Evolutionary conservation across 495 filamentous ascomycete genomes (phyloP).

Genomic region (Penicillium lividum): DNA sequence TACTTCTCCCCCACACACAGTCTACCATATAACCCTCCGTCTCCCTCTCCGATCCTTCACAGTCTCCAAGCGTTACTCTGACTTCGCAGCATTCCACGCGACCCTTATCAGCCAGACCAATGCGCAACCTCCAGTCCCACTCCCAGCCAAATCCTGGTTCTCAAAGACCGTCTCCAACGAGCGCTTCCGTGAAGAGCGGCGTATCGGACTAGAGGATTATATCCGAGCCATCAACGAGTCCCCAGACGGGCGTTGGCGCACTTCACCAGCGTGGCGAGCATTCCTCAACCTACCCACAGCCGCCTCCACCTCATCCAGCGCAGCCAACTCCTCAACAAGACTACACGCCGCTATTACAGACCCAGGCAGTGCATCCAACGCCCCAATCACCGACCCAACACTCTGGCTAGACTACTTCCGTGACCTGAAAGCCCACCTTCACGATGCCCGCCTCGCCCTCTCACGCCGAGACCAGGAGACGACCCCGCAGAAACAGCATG

Average conservation of each 20-base stretch:
- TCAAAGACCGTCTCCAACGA: conserved; percentile 73
- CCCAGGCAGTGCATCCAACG: conserved; percentile 44
- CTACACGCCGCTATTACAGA: conserved; percentile 47
- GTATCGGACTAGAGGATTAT: conserved; percentile 75
- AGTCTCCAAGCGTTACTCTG: conserved; percentile 91
- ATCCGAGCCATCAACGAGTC: conserved; percentile 75
- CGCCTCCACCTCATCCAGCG: conserved; percentile 43
- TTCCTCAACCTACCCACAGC: conserved; percentile 81
- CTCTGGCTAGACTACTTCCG: conserved; percentile 86
- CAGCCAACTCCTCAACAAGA: conserved; percentile 32
- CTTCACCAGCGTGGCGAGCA: conserved; percentile 75
- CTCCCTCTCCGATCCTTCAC: conserved; percentile 85
- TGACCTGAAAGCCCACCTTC: conserved; percentile 78
- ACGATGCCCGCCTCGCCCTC: conserved; percentile 76
- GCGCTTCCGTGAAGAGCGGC: conserved; percentile 76
- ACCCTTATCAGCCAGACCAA: conserved; percentile 64
- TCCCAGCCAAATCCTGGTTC: conserved; percentile 87
- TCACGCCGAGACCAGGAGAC: conserved; percentile 74
- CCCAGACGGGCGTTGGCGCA: conserved; percentile 82
- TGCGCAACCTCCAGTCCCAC: conserved; percentile 59
- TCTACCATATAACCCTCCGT: conserved; percentile 89
- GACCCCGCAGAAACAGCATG: conserved; percentile 66
- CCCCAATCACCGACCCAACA: conserved; percentile 67
- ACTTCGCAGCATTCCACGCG: conserved; percentile 79
- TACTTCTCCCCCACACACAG: conserved; percentile 73